Conservation (phyloP, 1,284 basidiomycete genomes). For the Fomitopsis schrenkii region DNA sequence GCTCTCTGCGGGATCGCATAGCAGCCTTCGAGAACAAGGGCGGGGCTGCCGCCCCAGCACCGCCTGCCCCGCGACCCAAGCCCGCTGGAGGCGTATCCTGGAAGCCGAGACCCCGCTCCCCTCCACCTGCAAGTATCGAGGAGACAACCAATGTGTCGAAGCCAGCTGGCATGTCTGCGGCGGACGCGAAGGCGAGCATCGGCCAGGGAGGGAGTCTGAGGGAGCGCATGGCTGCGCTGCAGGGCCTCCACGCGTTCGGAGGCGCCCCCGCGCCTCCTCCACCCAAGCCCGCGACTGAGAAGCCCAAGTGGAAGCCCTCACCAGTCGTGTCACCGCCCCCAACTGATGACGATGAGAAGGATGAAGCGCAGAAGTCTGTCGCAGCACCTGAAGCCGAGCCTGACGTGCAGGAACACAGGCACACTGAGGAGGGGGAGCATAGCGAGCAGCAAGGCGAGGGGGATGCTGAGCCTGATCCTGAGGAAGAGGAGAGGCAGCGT, state of each 20-base stretch:
- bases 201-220: slow-evolving; percentile 71
- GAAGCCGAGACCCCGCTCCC: slow-evolving; percentile 61
- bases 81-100: slow-evolving; percentile 59
- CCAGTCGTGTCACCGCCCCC: slow-evolving; percentile 42
- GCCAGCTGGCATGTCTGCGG: slow-evolving; percentile 63
- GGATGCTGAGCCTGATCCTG: slow-evolving; percentile 52
- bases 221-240: slow-evolving; percentile 90
- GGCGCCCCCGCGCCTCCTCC: slow-evolving; percentile 45
- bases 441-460: slow-evolving; percentile 36
- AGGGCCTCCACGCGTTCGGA: slow-evolving; percentile 76
- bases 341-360: slow-evolving; percentile 32
- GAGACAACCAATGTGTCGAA: slow-evolving; percentile 22
- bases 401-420: slow-evolving; percentile 35
- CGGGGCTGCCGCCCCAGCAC: slow-evolving; percentile 29
- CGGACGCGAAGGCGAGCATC: slow-evolving; percentile 82
- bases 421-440: slow-evolving; percentile 29
- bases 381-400: slow-evolving; percentile 34
- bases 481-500: slow-evolving; percentile 77
- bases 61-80: slow-evolving; percentile 62
- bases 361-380: slow-evolving; percentile 31
- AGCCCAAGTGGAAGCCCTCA: slow-evolving; percentile 81
- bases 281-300: slow-evolving; percentile 58
- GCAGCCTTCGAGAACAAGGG: slow-evolving; percentile 72
- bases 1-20: slow-evolving; percentile 78
- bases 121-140: slow-evolving; percentile 26